Conservation (phyloP, 805 yeast species). For the Myxozyma vanderwaltii region DNA sequence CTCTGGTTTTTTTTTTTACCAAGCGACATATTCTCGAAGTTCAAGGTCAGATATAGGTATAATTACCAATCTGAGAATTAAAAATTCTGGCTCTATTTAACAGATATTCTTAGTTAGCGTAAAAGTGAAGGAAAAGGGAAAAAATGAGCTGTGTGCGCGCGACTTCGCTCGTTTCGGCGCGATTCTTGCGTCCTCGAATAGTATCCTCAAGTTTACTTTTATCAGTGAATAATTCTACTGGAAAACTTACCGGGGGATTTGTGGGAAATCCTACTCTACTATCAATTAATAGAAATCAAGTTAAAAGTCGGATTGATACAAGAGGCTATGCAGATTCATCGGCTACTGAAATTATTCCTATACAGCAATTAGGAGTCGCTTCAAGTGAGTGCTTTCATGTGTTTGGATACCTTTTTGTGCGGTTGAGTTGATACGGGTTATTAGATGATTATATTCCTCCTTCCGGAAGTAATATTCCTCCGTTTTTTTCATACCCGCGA, state of each 20-base stretch:
- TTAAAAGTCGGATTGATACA: neutral
- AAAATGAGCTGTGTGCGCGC: slow-evolving; percentile 6
- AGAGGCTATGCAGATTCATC: slow-evolving; percentile 19
- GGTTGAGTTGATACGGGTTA: neutral
- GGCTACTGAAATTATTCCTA: neutral
- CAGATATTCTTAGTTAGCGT: no score
- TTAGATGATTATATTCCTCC: slow-evolving; percentile 32
- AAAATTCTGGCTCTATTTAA: no score
- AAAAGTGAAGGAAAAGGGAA: no score
- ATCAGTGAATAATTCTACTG: neutral
- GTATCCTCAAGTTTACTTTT: neutral
- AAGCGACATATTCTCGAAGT: no score
- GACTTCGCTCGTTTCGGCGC: neutral
- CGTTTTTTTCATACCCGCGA: slow-evolving; percentile 9
- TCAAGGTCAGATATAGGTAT: neutral
- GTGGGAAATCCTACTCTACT: no score
- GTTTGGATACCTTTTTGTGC: neutral
- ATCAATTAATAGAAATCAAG: neutral
- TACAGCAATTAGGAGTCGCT: slow-evolving; percentile 14
- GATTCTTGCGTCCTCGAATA: slow-evolving; percentile 1
- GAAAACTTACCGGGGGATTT: neutral
- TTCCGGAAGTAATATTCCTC: slow-evolving; percentile 25
- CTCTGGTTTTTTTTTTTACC: no score
- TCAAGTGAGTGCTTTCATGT: slow-evolving; percentile 4
- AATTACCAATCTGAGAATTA: no score